Evolutionary conservation across 2,329 filamentous ascomycete genomes (phyloP).

Genomic region (Tolypocladium sp.): DNA sequence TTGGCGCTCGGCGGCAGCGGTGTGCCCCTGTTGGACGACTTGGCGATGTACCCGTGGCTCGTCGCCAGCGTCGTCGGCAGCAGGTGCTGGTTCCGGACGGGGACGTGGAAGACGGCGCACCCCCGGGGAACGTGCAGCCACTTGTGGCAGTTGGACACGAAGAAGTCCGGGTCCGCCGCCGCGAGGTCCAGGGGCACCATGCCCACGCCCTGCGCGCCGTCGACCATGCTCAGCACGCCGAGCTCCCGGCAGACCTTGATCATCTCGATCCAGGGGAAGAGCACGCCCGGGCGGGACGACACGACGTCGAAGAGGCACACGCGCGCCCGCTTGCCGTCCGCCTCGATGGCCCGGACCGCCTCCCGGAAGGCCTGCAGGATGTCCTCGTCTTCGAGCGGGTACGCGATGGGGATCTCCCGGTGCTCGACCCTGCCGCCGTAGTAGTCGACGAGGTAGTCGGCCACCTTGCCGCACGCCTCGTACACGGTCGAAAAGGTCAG

Average conservation of each 20-base stretch:
- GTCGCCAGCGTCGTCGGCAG: conserved; percentile 71
- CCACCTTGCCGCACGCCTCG: conserved; percentile 63
- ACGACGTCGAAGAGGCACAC: conserved; percentile 70
- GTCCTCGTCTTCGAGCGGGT: conserved; percentile 62
- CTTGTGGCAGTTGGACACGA: conserved; percentile 81
- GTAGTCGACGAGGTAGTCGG: conserved; percentile 64
- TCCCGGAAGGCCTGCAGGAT: conserved; percentile 53
- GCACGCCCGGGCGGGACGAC: conserved; percentile 66
- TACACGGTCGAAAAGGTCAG: conserved; percentile 75
- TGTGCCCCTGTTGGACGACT: conserved; percentile 16
- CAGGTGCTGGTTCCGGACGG: conserved; percentile 63
- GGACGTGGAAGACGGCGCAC: conserved; percentile 74
- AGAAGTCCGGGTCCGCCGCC: conserved; percentile 70
- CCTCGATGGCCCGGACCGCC: conserved; percentile 42
- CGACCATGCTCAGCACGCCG: conserved; percentile 64
- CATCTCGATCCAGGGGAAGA: conserved; percentile 69
- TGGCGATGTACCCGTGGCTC: conserved; percentile 64
- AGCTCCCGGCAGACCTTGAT: conserved; percentile 54
- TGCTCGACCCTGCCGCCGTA: conserved; percentile 33
- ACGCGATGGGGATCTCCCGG: conserved; percentile 50
- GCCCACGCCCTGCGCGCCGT: conserved; percentile 79
- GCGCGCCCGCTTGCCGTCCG: conserved; percentile 51
- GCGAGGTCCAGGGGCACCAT: conserved; percentile 64
- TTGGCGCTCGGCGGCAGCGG: conserved; percentile 38
- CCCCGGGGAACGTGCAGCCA: conserved; percentile 79